Evolutionary conservation across 2,329 filamentous ascomycete species (phyloP), one percentile per base, ranked within the genome.

Genomic region (Akanthomyces muscarius): DNA sequence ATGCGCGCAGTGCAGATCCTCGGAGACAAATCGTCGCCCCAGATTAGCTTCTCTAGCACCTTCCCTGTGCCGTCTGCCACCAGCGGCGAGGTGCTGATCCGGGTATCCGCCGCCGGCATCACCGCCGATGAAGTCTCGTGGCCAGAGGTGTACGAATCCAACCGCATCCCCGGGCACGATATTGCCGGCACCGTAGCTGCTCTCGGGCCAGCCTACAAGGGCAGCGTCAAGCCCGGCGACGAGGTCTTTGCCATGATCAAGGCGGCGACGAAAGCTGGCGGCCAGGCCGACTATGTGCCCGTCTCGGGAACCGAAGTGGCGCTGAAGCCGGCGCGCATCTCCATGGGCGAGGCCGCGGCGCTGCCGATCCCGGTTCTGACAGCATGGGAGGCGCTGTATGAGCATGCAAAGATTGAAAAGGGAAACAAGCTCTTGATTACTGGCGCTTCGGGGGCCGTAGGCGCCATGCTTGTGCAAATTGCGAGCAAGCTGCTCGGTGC

Each of bases 1-100:
- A 76, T 76, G 75, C 74, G 70, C 48, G 73, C 73, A 8, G 64
- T 76, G 18, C 71, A 75, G 47, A 65, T 76, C 30, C 55, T 71
- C 0, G 73, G 72, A 23, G 65, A 67, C n/a, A 66, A 63, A 1
- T 61, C 59, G 0, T 64, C 65, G 30, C 70, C 68, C 2, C 41
- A 64, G 0, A 59, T 74, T 23, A 59, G 28, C 18, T 61, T 66
- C 47, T 68, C 60, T 16, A 7, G 52, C 0, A 58, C 65, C 0
- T 36, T 72, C 1, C 48, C 70, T 1, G 66, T 54, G 0, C 72
- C 73, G 0, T 4, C 25, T 0, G 5, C 30, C 0, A 44, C 48
- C 7, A 56, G 48, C 1, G 23, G 63, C 1, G 64, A 72, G 0
- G 66, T 77, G 1, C 70, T 77, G 6, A 62, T 77, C 59, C 67